Conservation (phyloP, 2,329 filamentous ascomycete genomes). For the Tolypocladium sp. region DNA sequence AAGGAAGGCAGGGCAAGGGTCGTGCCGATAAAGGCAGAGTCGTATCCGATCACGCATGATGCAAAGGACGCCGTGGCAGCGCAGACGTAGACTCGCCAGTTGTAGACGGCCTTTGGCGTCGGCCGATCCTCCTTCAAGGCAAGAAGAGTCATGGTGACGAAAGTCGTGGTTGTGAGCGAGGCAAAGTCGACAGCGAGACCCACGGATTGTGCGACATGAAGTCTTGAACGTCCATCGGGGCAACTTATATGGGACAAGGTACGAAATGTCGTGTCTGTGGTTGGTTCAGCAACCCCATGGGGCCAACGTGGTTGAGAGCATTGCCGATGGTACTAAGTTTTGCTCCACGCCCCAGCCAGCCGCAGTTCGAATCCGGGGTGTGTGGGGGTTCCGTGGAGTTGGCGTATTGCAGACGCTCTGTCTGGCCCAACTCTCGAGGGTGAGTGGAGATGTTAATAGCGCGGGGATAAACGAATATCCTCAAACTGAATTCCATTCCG, state of each 20-base stretch:
- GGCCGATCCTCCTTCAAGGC: conserved; percentile 46
- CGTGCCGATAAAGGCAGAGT: conserved; percentile 71
- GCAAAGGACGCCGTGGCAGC: conserved; percentile 46
- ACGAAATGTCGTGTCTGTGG: neutral
- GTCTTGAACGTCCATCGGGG: neutral
- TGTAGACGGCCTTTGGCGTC: conserved; percentile 49
- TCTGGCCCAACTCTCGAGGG: neutral
- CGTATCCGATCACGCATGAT: conserved; percentile 50
- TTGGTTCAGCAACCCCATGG: neutral
- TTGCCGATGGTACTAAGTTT: neutral
- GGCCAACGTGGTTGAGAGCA: neutral
- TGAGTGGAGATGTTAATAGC: neutral
- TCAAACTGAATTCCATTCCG: neutral
- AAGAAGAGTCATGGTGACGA: conserved; percentile 33
- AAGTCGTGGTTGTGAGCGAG: neutral
- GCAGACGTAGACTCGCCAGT: conserved; percentile 49
- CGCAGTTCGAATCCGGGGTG: neutral
- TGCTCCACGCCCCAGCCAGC: neutral
- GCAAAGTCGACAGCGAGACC: neutral
- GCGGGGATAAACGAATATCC: conserved; percentile 1
- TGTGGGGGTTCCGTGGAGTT: neutral
- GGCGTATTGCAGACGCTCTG: neutral
- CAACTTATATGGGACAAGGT: neutral
- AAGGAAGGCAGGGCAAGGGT: conserved; percentile 66
- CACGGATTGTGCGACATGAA: neutral